phyloP scores from a whole-genome alignment of 192 early-diverging fungal species.

The Dissophora ornata region DNA sequence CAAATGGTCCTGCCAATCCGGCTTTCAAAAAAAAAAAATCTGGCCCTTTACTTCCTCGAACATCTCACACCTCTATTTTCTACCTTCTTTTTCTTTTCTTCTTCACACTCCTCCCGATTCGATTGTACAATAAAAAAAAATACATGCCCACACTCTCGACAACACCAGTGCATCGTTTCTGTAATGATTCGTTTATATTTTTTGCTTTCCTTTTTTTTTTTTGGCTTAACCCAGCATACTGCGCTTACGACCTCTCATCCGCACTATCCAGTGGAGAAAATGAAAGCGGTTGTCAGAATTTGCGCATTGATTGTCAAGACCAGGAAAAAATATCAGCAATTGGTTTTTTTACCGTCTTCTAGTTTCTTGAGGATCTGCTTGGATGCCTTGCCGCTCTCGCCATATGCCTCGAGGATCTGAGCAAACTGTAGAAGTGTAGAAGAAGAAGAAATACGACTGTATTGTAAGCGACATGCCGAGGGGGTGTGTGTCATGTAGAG shows the following conservation, averaged over 20 bases:
- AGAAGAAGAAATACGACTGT: background rate
- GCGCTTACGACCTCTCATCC: conserved; percentile 84
- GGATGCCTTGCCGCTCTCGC: conserved; percentile 62
- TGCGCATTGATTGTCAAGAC: too few relatives aligned
- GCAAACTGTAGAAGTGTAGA: conserved; percentile 67
- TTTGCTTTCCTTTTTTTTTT: background rate
- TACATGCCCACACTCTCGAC: background rate
- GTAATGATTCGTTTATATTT: background rate
- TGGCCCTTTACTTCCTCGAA: too few relatives aligned
- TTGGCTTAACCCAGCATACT: conserved; percentile 76
- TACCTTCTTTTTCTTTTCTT: too few relatives aligned
- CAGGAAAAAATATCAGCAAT: too few relatives aligned
- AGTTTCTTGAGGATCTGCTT: conserved; percentile 74
- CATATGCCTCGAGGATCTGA: conserved; percentile 77
- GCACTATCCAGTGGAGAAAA: conserved; percentile 56
- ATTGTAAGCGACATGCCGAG: background rate
- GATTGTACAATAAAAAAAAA: conserved; percentile 9
- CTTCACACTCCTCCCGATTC: background rate
- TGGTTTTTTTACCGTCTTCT: conserved; percentile 81
- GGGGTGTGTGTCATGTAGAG: too few relatives aligned
- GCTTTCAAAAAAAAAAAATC: too few relatives aligned
- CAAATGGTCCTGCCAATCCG: too few relatives aligned
- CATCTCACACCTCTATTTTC: too few relatives aligned
- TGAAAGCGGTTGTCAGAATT: background rate
- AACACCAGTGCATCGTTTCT: too few relatives aligned